A percentile compares a stretch with the other conserved stretches of the same genome.
Conservation (phyloP, 129 eudicot species). For the Kitagawia praeruptora region DNA sequence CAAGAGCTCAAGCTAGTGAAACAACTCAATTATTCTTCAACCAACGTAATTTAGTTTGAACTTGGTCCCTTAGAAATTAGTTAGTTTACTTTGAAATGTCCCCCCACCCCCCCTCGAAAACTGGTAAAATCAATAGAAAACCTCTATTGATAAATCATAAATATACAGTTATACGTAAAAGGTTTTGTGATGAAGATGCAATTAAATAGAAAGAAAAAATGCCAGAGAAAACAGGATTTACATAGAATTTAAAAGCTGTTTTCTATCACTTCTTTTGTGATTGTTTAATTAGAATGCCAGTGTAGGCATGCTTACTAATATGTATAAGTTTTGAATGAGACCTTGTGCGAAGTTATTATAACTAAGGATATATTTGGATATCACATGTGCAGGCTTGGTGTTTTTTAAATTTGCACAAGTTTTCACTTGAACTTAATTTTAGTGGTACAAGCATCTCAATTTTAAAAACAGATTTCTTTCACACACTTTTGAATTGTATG, state of each 20-base stretch:
- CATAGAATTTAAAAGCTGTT: not conserved
- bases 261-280: not conserved
- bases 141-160: no score
- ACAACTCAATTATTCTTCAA: not conserved
- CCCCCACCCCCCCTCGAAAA: no score
- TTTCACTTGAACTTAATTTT: not conserved
- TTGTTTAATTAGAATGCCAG: not conserved
- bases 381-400: not conserved
- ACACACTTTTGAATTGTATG: not conserved
- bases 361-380: not conserved
- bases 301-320: not conserved
- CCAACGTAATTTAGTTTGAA: no score
- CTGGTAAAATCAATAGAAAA: not conserved
- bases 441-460: not conserved
- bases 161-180: no score
- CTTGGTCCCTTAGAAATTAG: not conserved
- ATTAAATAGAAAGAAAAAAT: not conserved
- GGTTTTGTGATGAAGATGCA: not conserved
- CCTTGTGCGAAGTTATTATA: not conserved
- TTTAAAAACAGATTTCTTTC: not conserved
- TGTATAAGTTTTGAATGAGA: not conserved
- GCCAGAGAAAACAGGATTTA: not conserved
- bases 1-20: not conserved
- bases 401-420: not conserved
- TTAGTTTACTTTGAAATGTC: no score